Base-by-base conservation (phyloP, 2,329 filamentous ascomycete species). In the Beauveria asiatica region DNA sequence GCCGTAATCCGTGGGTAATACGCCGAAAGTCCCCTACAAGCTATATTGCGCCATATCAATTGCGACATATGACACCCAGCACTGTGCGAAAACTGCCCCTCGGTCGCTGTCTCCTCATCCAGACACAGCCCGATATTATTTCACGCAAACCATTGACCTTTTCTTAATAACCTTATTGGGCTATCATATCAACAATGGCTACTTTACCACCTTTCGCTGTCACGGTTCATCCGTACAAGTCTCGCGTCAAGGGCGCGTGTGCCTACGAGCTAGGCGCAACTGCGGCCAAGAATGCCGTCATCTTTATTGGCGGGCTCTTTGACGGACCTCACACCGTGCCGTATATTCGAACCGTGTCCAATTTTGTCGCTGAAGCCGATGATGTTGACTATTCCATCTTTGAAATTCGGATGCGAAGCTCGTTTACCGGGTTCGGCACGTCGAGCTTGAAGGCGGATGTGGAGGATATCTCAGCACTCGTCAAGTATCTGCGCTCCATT, bases 291-390 rank as follows among this genome's bases (percentile, higher is more conserved):
- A 84, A 89, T 71, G 85, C 84, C 3, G 72, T 91, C 58, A 72
- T 91, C 62, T 88, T 88, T 73, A 80, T 90, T 63, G 87, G 86
- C 63, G 88, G 88, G 41, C 80, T 92, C 17, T 80, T 80, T 42
- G 88, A 90, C 70, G 87, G 87, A 1, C 82, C 87, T 61, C 82
- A 88, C 63, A 85, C 84, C 0, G 79, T 88, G 9, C 74, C 78
- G 1, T 89, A 88, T 62, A 74, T 78, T 52, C 75, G 77, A 5
- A 68, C 70, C 1, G 71, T 85, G 59, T 78, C 81, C 16, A 69
- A 71, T 44, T 70, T 71, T 53, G 69, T 83, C 5, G 74, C 76
- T 62, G 62, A 71, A 5, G 63, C 70, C 7, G 62, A 68, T 1
- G 70, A 73, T 11, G 67, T 79, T 33, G 68, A 70, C 63, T 84